Evolutionary conservation across 78 protist genomes (phyloP), one percentile per base, ranked within the genome.

Genomic region (Monocercomonoides exilis): DNA sequence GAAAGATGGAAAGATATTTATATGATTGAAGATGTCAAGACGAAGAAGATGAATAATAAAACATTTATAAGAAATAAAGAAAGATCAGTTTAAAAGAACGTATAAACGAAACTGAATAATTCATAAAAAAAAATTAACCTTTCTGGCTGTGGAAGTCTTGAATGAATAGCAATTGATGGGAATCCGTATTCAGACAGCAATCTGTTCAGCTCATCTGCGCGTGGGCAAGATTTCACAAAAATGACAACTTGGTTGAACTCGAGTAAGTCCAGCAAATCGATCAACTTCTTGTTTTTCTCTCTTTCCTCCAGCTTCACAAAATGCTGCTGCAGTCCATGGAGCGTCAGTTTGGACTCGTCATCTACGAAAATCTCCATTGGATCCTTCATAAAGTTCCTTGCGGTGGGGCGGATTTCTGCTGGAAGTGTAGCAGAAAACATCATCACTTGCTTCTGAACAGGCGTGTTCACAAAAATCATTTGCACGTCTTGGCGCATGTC

Each of bases 351-450:
- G 42, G 90, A 29, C 44, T 94, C 96, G 80, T 95, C 97, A 70
- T 97, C 98, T 44, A 98, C 92, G 87, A 54, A 88, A 45, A 98
- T 90, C 86, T 94, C 97, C 86, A 89, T 46, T 44, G 99, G 99
- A 81, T 93, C 88, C 77, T 84, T 3, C 96, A 96, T 95, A 89
- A 97, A 98, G 89, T 93, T 92, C 92, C 85, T 92, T 94, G 97
- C 94, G 33, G 94, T 79, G 32, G 91, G 77, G 29, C 95, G 80
- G 46, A 93, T 88, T 35, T 91, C 94, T 44, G 93, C 77, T 34
- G 92, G 1, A 44, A 98, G 93, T n/a, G 99, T 98, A 2, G 99
- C 99, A n/a, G 99, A 92, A 93, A 97, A 98, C 99, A 98, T 98
- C 98, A 96, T 94, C 79, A 96, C 98, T 89, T 98, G 99, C 95